phyloP scores from a whole-genome alignment of 2,329 filamentous ascomycete genomes.

The Thielaviopsis ethacetica region DNA sequence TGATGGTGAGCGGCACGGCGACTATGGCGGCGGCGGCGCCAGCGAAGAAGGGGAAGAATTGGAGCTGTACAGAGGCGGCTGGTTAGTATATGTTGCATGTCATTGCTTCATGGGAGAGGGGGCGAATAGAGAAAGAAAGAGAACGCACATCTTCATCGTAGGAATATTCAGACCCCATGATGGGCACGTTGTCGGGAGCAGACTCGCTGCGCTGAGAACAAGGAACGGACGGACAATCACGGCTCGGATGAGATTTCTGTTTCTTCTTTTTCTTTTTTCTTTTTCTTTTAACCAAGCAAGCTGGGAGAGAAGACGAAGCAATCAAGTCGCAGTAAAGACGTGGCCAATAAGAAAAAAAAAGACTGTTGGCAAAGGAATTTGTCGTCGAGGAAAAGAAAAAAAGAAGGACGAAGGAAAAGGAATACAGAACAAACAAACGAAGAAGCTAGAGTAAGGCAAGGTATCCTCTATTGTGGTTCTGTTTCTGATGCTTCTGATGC shows the following conservation, averaged over 20 bases:
- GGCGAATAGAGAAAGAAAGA: not conserved
- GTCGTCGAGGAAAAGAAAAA: no score
- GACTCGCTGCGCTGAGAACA: conserved; percentile 4
- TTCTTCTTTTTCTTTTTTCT: no score
- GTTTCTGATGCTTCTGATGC: not conserved
- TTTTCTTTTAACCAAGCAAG: no score
- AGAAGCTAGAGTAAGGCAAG: not conserved
- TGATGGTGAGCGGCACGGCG: conserved; percentile 81
- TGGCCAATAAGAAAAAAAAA: not conserved
- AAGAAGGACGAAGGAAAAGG: not conserved
- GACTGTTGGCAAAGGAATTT: no score
- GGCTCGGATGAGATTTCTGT: not conserved
- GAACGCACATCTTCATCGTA: conserved; percentile 74
- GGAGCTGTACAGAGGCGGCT: conserved; percentile 39
- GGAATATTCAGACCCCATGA: conserved; percentile 88
- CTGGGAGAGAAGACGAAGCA: not conserved
- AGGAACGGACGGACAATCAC: not conserved
- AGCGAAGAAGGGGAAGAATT: conserved; percentile 99
- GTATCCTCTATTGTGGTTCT: not conserved
- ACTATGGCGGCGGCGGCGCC: conserved; percentile 76
- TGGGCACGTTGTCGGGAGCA: conserved; percentile 21
- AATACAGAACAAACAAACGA: not conserved
- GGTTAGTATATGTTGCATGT: not conserved
- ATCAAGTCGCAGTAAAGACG: not conserved
- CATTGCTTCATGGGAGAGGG: not conserved